These are phyloP conservation scores for Babesia ovata DNA, from an alignment of 169 alveolate species.

Conservation along the genomic window DNA sequence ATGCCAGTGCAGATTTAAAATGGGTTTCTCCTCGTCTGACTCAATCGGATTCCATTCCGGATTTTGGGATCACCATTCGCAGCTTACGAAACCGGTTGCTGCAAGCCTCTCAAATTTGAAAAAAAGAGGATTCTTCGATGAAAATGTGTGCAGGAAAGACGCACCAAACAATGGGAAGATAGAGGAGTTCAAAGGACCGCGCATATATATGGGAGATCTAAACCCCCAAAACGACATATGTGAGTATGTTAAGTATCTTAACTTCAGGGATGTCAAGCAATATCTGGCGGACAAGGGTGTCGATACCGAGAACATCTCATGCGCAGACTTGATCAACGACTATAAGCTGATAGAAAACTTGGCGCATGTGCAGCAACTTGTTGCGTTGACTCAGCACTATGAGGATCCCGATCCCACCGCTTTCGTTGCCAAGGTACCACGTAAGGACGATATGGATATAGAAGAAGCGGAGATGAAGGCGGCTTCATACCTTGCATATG, in stretches of 20 bases:
- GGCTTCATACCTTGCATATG: conserved; percentile 11
- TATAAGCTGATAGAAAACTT: background rate
- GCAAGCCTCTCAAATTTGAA: background rate
- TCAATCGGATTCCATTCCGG: background rate
- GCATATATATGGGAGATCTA: background rate
- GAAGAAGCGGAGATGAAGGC: background rate
- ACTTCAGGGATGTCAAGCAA: background rate
- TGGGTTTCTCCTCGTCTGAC: background rate
- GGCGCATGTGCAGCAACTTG: conserved; percentile 10
- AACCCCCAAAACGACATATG: background rate
- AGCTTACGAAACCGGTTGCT: background rate
- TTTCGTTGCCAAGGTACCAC: conserved; percentile 17
- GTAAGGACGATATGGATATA: background rate
- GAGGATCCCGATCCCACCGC: conserved; percentile 41
- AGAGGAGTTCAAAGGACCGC: conserved; percentile 14
- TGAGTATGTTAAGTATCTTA: background rate
- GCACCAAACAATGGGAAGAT: background rate
- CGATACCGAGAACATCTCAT: background rate
- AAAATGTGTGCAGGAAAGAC: background rate
- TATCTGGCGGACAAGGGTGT: conserved; percentile 1
- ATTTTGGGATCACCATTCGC: background rate
- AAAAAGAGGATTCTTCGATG: conserved; percentile 1
- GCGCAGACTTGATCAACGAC: background rate
- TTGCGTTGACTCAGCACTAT: background rate
- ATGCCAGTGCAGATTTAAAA: too few species aligned